phyloP scores from a whole-genome alignment of 2,329 filamentous ascomycete species.

The Ilyonectria mors-panacis region DNA sequence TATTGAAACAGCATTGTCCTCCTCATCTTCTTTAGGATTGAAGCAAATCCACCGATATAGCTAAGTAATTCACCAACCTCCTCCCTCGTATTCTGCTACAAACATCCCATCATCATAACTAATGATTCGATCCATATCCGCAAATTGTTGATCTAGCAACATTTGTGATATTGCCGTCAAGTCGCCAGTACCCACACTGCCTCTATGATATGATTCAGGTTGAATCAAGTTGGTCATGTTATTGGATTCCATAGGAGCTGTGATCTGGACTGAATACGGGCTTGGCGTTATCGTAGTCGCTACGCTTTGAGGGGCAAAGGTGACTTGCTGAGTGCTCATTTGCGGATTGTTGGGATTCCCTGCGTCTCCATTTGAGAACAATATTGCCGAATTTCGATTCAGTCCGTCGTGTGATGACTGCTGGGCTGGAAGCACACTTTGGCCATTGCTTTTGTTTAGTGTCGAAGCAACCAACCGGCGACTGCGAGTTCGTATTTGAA shows the following conservation, averaged over 20 bases:
- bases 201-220: slow-evolving; percentile 9
- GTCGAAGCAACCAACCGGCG: neutral
- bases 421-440: neutral
- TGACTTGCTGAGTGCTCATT: neutral
- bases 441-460: neutral
- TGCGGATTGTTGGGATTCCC: neutral
- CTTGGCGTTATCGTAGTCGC: neutral
- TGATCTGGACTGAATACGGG: neutral
- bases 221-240: slow-evolving; percentile 6
- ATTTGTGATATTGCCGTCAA: slow-evolving; percentile 20
- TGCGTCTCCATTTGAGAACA: neutral
- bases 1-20: too few species aligned
- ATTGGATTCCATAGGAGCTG: neutral
- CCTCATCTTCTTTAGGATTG: too few species aligned
- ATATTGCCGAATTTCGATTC: neutral
- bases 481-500: neutral
- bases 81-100: slow-evolving; percentile 15
- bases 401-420: neutral
- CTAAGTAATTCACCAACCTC: slow-evolving; percentile 1
- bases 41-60: neutral
- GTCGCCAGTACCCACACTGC: slow-evolving; percentile 1
- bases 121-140: slow-evolving; percentile 14
- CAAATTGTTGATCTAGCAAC: slow-evolving; percentile 20
- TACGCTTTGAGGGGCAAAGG: slow-evolving; percentile 1
- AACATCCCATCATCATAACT: slow-evolving; percentile 21